These are phyloP conservation scores for Casuarina equisetifolia DNA, from an alignment of 306 rosid genomes.

Conservation along the genomic window DNA sequence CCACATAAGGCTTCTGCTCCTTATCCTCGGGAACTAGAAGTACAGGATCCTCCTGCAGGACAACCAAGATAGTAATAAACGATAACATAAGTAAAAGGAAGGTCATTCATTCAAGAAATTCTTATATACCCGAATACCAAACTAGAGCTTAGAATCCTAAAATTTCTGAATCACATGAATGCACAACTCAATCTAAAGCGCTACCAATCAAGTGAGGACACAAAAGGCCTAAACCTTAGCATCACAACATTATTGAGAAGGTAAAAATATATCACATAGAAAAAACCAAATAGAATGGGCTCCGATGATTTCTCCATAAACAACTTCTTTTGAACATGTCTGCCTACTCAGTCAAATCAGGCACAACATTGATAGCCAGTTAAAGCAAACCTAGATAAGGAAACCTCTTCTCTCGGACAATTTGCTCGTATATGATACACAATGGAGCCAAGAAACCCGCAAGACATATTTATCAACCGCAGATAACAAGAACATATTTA, in stretches of 20 bases:
- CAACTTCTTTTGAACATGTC: not conserved
- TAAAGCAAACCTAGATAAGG: not conserved
- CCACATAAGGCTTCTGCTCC: constrained; percentile 82
- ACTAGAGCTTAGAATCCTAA: not conserved
- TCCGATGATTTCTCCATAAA: not conserved
- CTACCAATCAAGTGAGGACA: not conserved
- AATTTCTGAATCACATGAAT: not conserved
- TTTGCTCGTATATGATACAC: not conserved
- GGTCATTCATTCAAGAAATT: not conserved
- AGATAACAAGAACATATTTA: not conserved
- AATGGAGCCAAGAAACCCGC: not conserved
- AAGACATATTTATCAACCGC: not conserved
- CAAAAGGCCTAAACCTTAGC: not conserved
- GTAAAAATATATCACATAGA: not conserved
- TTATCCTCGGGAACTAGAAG: constrained; percentile 72
- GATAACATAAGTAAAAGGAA: not conserved
- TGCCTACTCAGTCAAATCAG: not conserved
- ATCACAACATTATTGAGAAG: not conserved
- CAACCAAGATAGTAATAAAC: constrained; percentile 3
- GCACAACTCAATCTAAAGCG: not conserved
- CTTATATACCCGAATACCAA: not conserved
- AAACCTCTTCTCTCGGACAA: not conserved
- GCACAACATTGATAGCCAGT: not conserved
- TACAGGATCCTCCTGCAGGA: constrained; percentile 88
- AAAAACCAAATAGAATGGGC: not conserved